Evolutionary conservation across 371 early-diverging fungal genomes (phyloP).

Genomic region (Catenaria anguillulae): DNA sequence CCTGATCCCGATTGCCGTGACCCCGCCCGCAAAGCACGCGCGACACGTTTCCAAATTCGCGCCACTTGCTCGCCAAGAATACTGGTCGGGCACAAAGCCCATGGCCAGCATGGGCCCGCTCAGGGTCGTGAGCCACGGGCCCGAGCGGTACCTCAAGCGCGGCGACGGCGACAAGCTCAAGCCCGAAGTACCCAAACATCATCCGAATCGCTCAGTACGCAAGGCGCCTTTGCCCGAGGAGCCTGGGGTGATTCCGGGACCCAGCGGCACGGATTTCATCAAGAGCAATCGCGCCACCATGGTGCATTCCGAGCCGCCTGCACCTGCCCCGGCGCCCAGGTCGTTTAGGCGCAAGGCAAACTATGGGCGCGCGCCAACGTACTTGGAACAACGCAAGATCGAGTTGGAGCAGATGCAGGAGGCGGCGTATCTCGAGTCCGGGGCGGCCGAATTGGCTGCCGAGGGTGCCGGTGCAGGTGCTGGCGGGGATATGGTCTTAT

Average conservation of each 20-base stretch:
- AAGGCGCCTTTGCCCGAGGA: constrained; percentile 29
- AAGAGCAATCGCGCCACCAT: constrained; percentile 27
- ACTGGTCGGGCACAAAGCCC: constrained; percentile 17
- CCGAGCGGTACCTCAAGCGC: constrained; percentile 23
- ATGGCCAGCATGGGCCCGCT: constrained; percentile 34
- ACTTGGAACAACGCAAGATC: constrained; percentile 15
- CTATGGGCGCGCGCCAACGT: constrained; percentile 28
- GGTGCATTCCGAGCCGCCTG: constrained; percentile 22
- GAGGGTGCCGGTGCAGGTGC: neutral
- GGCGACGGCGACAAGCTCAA: constrained; percentile 19
- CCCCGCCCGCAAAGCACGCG: constrained; percentile 19
- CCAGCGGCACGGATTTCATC: constrained; percentile 29
- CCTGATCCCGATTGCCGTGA: constrained; percentile 23
- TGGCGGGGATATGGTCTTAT: constrained; percentile 15
- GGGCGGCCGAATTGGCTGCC: constrained; percentile 9
- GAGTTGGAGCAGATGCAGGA: neutral
- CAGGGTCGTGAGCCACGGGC: constrained; percentile 16
- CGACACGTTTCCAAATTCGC: constrained; percentile 24
- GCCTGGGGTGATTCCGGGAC: constrained; percentile 10
- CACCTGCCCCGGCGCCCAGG: constrained; percentile 15
- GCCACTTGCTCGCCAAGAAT: constrained; percentile 20
- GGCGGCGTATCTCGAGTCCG: neutral
- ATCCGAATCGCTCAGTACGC: constrained; percentile 22
- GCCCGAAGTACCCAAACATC: constrained; percentile 9
- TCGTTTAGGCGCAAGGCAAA: constrained; percentile 21